Evolutionary conservation across 2,329 filamentous ascomycete genomes (phyloP), one percentile per base, ranked within the genome.

Genomic region (Dryadomyces quercus-mongolicae): DNA sequence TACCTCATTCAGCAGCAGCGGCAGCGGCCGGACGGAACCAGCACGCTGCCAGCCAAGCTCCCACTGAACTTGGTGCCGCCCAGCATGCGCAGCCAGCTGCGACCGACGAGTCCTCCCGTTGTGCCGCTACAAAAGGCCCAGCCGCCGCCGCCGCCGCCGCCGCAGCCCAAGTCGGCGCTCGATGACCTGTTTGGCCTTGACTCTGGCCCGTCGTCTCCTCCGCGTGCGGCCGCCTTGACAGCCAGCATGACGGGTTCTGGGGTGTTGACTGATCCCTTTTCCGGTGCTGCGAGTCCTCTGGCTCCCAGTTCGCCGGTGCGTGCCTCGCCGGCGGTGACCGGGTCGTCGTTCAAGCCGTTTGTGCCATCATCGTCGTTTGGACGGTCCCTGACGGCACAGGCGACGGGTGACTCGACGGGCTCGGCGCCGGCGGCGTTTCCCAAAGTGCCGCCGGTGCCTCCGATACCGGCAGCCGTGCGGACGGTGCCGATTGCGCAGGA

Each of bases 121-220:
- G 72, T 68, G 49, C 60, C 60, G 16, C 59, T 68, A 65, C 73
- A 69, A 44, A 59, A 60, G 25, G 73, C 68, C 45, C 61, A 60
- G 12, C 60, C 68, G 65, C 70, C 70, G 53, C 63, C 67, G 64
- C 57, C 51, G 25, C 67, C 74, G 20, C 73, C 70, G 42, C 59
- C 68, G 62, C 56, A 69, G 66, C 55, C 69, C 70, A 62, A 66
- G 62, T 93, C 92, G 53, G 91, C 92, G 46, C 78, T 94, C 12
- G 92, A 98, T 57, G 93, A 98, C 67, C 73, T 98, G 16, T 97
- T 98, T 64, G 92, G 91, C 1, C 77, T 98, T 20, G 92, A 97
- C 66, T 82, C 88, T 16, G 80, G 74, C 64, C 60, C 74, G 55
- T 64, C 73, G 46, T 67, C 75, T 10, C 69, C 73, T 3, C 72